Evolutionary conservation across 495 filamentous ascomycete genomes (phyloP).

Genomic region (Parathielavia hyrcaniae): DNA sequence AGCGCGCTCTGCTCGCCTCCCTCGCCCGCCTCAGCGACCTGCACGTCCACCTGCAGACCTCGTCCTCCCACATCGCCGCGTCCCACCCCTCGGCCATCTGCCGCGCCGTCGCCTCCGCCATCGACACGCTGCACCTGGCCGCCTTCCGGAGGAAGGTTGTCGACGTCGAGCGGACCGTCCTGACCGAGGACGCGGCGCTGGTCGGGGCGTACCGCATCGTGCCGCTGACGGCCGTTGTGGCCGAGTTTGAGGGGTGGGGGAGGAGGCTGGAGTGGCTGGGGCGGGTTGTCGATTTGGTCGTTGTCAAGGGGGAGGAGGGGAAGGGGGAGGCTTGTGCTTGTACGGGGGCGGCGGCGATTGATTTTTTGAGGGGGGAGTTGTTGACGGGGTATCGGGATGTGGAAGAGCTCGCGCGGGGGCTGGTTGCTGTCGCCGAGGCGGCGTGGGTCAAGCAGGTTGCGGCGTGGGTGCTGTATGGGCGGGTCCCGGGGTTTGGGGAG

Average conservation of each 20-base stretch:
- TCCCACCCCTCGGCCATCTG: constrained; percentile 72
- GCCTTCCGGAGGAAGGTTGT: constrained; percentile 77
- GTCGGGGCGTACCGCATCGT: constrained; percentile 92
- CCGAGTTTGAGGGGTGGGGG: constrained; percentile 78
- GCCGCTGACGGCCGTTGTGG: constrained; percentile 75
- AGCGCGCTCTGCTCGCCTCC: constrained; percentile 71
- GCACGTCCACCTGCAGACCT: constrained; percentile 60
- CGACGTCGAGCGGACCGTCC: constrained; percentile 70
- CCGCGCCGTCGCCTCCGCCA: constrained; percentile 77
- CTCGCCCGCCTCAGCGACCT: constrained; percentile 68
- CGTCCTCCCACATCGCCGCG: constrained; percentile 58
- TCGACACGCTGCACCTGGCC: constrained; percentile 65
- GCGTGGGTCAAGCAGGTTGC: constrained; percentile 88
- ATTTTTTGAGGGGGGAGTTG: constrained; percentile 63
- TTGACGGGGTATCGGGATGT: constrained; percentile 88
- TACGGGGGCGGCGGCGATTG: constrained; percentile 63
- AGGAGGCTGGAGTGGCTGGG: constrained; percentile 81
- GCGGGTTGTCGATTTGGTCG: constrained; percentile 59
- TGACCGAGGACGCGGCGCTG: constrained; percentile 60
- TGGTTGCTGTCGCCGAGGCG: constrained; percentile 72
- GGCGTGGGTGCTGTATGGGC: constrained; percentile 84
- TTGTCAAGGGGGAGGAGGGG: constrained; percentile 33
- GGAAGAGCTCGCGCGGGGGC: constrained; percentile 60
- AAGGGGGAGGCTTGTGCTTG: constrained; percentile 20
- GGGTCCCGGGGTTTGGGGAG: constrained; percentile 63